Percentiles rank a stretch among this genome's conserved stretches.
Evolutionary conservation across 352 stramenopile species (phyloP).

Genomic region (Phytophthora nicotianae): DNA sequence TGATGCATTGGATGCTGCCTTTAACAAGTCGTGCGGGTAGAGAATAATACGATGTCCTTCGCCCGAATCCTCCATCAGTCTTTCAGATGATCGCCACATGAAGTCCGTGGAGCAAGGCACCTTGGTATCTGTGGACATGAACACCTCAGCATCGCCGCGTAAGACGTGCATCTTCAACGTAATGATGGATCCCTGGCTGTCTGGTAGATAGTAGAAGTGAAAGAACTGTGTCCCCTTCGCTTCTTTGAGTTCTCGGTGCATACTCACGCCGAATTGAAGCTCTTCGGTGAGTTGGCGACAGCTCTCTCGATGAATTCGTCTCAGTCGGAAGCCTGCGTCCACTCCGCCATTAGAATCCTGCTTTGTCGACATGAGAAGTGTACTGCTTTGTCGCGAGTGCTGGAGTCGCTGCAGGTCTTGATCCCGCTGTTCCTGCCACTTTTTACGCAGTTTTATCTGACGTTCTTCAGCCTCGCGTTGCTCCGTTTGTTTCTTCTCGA

Average conservation of each 20-base stretch:
- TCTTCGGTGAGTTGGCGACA: slow-evolving; percentile 55
- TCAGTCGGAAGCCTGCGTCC: slow-evolving; percentile 48
- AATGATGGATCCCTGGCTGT: slow-evolving; percentile 50
- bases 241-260: slow-evolving; percentile 33
- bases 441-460: slow-evolving; percentile 62
- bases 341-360: slow-evolving; percentile 5
- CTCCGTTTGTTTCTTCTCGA: slow-evolving; percentile 49
- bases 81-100: slow-evolving; percentile 62
- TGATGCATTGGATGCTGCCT: slow-evolving; percentile 16
- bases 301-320: slow-evolving; percentile 59
- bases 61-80: slow-evolving; percentile 12
- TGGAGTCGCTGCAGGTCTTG: slow-evolving; percentile 52
- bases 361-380: slow-evolving; percentile 3
- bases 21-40: slow-evolving; percentile 55
- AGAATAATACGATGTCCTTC: slow-evolving; percentile 59
- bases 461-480: slow-evolving; percentile 52
- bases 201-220: slow-evolving; percentile 57
- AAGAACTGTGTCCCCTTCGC: slow-evolving; percentile 45
- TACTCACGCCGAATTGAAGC: slow-evolving; percentile 52
- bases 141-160: slow-evolving; percentile 59
- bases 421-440: slow-evolving; percentile 62
- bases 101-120: slow-evolving; percentile 68
- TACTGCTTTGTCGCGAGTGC: slow-evolving; percentile 29
- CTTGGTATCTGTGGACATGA: slow-evolving; percentile 73
- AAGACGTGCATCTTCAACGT: slow-evolving; percentile 60